These are phyloP conservation scores for Phaeoacremonium minimum DNA, from an alignment of 2,329 filamentous ascomycete species.

Conservation along the genomic window DNA sequence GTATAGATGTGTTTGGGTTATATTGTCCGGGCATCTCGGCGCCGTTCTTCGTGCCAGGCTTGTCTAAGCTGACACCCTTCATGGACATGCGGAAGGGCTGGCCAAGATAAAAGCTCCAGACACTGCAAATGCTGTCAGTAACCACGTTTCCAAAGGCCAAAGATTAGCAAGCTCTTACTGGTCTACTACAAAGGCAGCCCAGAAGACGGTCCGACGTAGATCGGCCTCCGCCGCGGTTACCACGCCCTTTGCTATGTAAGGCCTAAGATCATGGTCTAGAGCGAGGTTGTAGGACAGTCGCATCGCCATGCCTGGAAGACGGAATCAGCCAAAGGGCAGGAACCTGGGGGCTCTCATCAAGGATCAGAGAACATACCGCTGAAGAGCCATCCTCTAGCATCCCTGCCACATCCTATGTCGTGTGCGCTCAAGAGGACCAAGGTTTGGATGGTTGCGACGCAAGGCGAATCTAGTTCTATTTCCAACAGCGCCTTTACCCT, in stretches of 20 bases:
- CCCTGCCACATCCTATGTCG: constrained; percentile 36
- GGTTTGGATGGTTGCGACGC: constrained; percentile 39
- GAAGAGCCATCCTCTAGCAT: constrained; percentile 30
- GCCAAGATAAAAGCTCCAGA: constrained; percentile 33
- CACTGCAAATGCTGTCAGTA: background rate
- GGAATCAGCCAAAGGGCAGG: constrained; percentile 20
- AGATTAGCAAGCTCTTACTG: constrained; percentile 8
- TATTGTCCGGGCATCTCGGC: constrained; percentile 16
- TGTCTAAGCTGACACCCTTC: constrained; percentile 30
- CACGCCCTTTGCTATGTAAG: constrained; percentile 31
- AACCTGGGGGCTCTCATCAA: too few relatives aligned
- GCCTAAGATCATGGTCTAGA: constrained; percentile 30
- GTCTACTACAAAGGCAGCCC: constrained; percentile 34
- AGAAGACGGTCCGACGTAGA: constrained; percentile 31
- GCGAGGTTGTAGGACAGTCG: constrained; percentile 35
- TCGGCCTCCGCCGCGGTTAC: constrained; percentile 31
- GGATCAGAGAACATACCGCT: constrained; percentile 1
- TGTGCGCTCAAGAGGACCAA: constrained; percentile 38
- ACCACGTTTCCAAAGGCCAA: background rate
- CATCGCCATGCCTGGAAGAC: constrained; percentile 29
- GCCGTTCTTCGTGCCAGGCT: constrained; percentile 19
- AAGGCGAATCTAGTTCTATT: constrained; percentile 39
- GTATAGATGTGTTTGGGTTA: constrained; percentile 19
- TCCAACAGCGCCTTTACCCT: constrained; percentile 37
- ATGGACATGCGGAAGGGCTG: constrained; percentile 33